Evolutionary conservation across 371 early-diverging fungal species (phyloP), one percentile per base, ranked within the genome.

Genomic region (Mortierella sp.): DNA sequence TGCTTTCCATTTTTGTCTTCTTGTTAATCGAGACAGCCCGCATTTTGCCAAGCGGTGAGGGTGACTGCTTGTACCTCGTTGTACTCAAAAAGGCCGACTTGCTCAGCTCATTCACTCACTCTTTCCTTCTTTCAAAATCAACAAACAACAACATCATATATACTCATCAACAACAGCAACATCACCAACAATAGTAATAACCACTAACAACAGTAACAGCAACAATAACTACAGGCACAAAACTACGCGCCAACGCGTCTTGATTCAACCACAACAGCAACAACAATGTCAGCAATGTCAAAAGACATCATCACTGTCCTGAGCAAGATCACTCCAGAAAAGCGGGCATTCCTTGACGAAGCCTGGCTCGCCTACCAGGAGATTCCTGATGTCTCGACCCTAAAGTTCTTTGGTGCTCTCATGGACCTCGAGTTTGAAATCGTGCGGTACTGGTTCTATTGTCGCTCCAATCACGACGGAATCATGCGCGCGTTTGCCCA

Each of bases 391-490:
- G 24, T 24, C 7, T 24, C 55, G 24, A 52, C 57, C 38, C n/a
- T 74, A 58, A 57, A 57, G 11, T 52, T 48, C 9, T 24, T 74
- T 10, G 74, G 44, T 1, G 42, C 57, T 6, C 21, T 52, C 26
- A 57, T 57, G 13, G 45, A 38, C 42, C 58, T 74, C 16, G 74
- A 74, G 8, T 74, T 74, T n/a, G 34, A 45, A n/a, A 57, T 74
- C 57, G 74, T 74, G 2, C 74, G 74, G 5, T 74, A 74, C 19
- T 74, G 74, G 74, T 74, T 74, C 28, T 74, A 74, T 21, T 74
- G 74, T 44, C 55, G 57, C 38, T 57, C 55, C 47, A 74, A 74
- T 38, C 54, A 26, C 19, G 74, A 74, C 21, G 74, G 74, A n/a
- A 74, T 74, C 26, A 44, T 31, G 26, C 55, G 58, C 28, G 74